Base-by-base conservation (phyloP, 1,284 basidiomycete genomes). In the Microbotryomycetes sp. region DNA sequence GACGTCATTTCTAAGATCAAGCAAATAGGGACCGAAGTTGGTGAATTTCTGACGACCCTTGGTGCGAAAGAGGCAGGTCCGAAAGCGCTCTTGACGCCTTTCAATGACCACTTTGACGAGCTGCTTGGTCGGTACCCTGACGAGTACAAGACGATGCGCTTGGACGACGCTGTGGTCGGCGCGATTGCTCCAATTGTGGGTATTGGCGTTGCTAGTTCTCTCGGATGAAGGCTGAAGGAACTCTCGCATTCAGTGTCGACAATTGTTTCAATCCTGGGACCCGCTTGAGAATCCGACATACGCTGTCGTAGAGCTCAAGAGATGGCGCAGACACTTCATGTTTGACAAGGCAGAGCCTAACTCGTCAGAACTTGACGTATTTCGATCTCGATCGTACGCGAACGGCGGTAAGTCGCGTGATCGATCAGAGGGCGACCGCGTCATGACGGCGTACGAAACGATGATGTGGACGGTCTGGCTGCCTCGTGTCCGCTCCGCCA, bases 401-500 rank as follows among this genome's bases (percentile, higher is more conserved):
- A 47, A 45, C 21, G 50, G 35, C 23, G 51, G 46, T 16, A 16
- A 50, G 13, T 30, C 11, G 55, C n/a, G 41, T 23, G 45, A 30
- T 26, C 28, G 30, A 57, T 7, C 13, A 3, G 54, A 61, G 24
- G 48, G 9, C 6, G 67, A 69, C n/a, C 45, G 63, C 4, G 55
- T 79, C 1, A 99, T 98, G 96, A 92, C 92, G 5, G 87, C 96
- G 0, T 98, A 89, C 75, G 94, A 98, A 74, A 88, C 87, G 59
- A 79, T 98, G 23, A 77, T 98, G 18, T 98, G 94, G 93, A 88
- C 87, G 64, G 79, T 88, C 6, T 98, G 93, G 94, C 79, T 98
- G 26, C 96, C 96, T 0, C 87, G 83, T 75, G 85, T 98, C n/a
- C 85, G 96, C 29, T 88, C 88, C 0, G 81, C 83, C 9, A 84